A percentile compares a stretch with the other conserved stretches of the same genome.
Evolutionary conservation across 2,329 filamentous ascomycete species (phyloP).

Genomic region (Macrophomina pseudophaseolina): DNA sequence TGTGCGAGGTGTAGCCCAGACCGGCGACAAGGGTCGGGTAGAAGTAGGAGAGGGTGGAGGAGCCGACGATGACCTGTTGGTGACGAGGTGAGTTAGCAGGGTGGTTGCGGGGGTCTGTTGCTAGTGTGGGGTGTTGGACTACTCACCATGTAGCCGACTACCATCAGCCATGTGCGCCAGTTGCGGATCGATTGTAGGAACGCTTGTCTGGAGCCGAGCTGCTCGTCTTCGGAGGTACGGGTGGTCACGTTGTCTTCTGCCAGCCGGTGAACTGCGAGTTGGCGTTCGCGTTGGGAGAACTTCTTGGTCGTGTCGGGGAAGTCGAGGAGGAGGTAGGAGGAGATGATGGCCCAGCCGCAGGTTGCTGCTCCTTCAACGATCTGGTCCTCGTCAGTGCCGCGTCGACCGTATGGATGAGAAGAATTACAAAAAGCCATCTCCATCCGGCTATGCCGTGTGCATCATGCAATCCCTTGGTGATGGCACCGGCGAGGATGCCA

Average conservation of each 20-base stretch:
- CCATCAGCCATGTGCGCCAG: constrained; percentile 56
- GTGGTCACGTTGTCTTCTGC: constrained; percentile 50
- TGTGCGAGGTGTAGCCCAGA: constrained; percentile 53
- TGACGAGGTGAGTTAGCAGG: not conserved
- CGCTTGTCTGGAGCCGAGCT: constrained; percentile 46
- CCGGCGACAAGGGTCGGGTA: constrained; percentile 60
- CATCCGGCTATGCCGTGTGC: constrained; percentile 54
- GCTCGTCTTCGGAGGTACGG: constrained; percentile 36
- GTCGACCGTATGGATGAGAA: constrained; percentile 26
- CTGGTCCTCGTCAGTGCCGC: constrained; percentile 27
- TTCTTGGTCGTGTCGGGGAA: constrained; percentile 54
- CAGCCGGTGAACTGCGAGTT: constrained; percentile 52
- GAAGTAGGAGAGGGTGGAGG: constrained; percentile 60
- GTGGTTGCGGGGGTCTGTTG: not conserved
- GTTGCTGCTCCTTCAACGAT: constrained; percentile 49
- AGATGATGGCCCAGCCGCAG: constrained; percentile 49
- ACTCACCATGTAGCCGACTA: constrained; percentile 56
- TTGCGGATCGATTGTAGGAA: constrained; percentile 48
- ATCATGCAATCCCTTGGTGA: constrained; percentile 54
- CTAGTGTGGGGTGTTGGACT: too few relatives aligned
- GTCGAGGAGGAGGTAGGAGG: constrained; percentile 55
- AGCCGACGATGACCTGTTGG: constrained; percentile 49
- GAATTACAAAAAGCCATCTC: constrained; percentile 58
- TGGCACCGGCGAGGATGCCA: constrained; percentile 56
- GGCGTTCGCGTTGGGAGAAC: constrained; percentile 49